A percentile compares a stretch with the other conserved stretches of the same genome.
Evolutionary conservation across 208 protist genomes (phyloP).

Genomic region (Acanthamoeba quina): DNA sequence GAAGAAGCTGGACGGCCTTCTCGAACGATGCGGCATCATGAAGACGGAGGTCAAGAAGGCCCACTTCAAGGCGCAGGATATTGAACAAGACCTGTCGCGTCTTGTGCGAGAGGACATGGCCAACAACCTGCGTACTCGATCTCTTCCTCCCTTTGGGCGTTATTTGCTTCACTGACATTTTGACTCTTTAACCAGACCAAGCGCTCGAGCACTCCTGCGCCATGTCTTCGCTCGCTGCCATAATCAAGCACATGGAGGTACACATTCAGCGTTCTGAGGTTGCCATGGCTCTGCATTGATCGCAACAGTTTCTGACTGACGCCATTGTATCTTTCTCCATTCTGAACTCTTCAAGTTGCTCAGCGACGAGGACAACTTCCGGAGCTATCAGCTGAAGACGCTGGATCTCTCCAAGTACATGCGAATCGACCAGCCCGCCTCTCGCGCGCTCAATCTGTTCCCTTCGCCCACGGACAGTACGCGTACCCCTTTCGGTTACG

Average conservation of each 20-base stretch:
- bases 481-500: neutral
- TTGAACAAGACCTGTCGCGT: slow-evolving; percentile 62
- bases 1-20: slow-evolving; percentile 56
- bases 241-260: slow-evolving; percentile 75
- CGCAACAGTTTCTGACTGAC: too few relatives aligned
- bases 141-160: neutral
- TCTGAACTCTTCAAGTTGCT: neutral
- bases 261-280: neutral
- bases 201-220: slow-evolving; percentile 34
- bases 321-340: neutral
- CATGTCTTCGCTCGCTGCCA: slow-evolving; percentile 50
- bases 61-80: slow-evolving; percentile 35
- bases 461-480: slow-evolving; percentile 52
- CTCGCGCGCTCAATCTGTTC: slow-evolving; percentile 70
- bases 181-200: neutral
- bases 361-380: slow-evolving; percentile 58
- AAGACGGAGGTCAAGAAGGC: slow-evolving; percentile 41
- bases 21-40: slow-evolving; percentile 64
- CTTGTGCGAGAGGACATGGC: slow-evolving; percentile 28
- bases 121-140: slow-evolving; percentile 26
- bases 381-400: slow-evolving; percentile 46
- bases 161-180: neutral
- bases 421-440: slow-evolving; percentile 66
- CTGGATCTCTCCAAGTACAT: slow-evolving; percentile 67
- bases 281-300: neutral